These are phyloP conservation scores for Eucalyptus erythrocorys DNA, from an alignment of 345 rosid genomes.

Conservation along the genomic window DNA sequence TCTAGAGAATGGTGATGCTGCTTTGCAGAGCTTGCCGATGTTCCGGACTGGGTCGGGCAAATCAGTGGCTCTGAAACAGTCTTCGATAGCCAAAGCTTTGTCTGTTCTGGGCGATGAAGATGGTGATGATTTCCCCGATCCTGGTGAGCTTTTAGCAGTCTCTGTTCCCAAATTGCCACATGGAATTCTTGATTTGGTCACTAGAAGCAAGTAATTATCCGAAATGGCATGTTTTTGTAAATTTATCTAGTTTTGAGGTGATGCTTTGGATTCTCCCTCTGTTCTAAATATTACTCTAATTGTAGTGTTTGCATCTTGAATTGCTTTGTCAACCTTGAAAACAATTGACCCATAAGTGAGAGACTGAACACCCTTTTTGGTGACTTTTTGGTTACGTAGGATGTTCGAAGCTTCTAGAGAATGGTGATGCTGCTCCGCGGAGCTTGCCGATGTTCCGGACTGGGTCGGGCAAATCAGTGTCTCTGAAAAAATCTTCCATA, in stretches of 20 bases:
- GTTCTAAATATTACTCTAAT: neutral
- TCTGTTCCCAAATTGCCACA: neutral
- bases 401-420: conserved; percentile 31
- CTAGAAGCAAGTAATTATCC: neutral
- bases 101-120: conserved; percentile 31
- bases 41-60: conserved; percentile 66
- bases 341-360: neutral
- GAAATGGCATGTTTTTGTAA: neutral
- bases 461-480: conserved; percentile 54
- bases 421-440: conserved; percentile 2
- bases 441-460: conserved; percentile 42
- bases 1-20: conserved; percentile 10
- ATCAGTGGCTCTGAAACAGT: conserved; percentile 39
- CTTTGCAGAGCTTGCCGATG: conserved; percentile 20
- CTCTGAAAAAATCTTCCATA: conserved; percentile 49
- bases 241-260: neutral
- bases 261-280: neutral
- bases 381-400: conserved; percentile 4
- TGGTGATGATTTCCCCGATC: neutral
- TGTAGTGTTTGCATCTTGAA: neutral
- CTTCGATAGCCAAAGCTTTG: conserved; percentile 55
- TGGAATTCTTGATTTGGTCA: neutral
- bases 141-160: conserved; percentile 9
- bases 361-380: neutral
- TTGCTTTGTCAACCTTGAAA: neutral